Evolutionary conservation across 768 basidiomycete genomes (phyloP).

Genomic region (Suillus discolor): DNA sequence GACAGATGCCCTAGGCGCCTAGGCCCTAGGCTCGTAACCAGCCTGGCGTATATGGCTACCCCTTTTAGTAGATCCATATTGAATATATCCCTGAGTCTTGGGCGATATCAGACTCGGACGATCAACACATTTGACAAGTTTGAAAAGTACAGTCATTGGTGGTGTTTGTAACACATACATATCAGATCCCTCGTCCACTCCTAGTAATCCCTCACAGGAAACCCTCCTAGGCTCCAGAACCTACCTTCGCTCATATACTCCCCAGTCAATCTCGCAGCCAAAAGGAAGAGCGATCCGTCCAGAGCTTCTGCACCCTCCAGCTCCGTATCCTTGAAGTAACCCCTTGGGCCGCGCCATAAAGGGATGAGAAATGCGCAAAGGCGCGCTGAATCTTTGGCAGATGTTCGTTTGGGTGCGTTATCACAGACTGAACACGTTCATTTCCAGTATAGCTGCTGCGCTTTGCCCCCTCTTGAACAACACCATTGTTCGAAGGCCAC

Average conservation of each 20-base stretch:
- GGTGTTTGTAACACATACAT: constrained; percentile 12
- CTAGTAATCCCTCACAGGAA: constrained; percentile 14
- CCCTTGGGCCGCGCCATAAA: constrained; percentile 32
- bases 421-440: constrained; percentile 39
- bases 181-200: background rate
- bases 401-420: constrained; percentile 39
- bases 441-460: no score
- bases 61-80: background rate
- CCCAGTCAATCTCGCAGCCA: constrained; percentile 31
- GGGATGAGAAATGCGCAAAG: constrained; percentile 33
- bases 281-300: constrained; percentile 40
- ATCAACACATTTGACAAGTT: background rate
- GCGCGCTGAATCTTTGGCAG: constrained; percentile 35
- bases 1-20: no score
- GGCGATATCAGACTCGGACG: no score
- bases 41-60: no score
- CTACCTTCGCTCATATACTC: constrained; percentile 32
- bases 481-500: no score
- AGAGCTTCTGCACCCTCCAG: constrained; percentile 33
- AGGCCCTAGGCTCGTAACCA: no score
- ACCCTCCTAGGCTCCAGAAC: constrained; percentile 30
- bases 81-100: background rate
- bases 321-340: constrained; percentile 31
- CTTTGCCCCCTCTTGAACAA: no score
- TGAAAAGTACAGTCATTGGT: background rate